phyloP scores from a whole-genome alignment of 495 filamentous ascomycete species.

The Amorphotheca resinae region DNA sequence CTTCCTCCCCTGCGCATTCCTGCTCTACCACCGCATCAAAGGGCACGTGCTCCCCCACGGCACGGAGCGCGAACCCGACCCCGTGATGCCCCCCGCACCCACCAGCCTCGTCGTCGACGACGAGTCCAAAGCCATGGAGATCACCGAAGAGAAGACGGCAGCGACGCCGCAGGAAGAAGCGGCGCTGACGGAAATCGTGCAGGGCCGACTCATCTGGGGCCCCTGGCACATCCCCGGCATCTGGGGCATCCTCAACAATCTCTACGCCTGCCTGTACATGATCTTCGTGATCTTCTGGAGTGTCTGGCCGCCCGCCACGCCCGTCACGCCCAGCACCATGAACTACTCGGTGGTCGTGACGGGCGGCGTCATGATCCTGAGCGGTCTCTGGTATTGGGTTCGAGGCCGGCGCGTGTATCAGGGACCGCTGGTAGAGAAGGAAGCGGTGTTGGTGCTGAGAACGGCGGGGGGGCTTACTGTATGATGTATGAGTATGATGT shows the following conservation, averaged over 20 bases:
- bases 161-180: background rate
- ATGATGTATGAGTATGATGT: too few species aligned
- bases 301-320: slow-evolving; percentile 25
- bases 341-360: slow-evolving; percentile 39
- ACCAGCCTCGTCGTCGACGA: background rate
- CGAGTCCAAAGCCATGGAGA: background rate
- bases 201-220: slow-evolving; percentile 31
- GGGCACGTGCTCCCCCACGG: background rate
- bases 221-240: slow-evolving; percentile 35
- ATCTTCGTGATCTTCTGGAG: slow-evolving; percentile 16
- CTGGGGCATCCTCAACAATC: slow-evolving; percentile 32
- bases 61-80: background rate
- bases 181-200: slow-evolving; percentile 1
- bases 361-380: slow-evolving; percentile 29
- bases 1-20: slow-evolving; percentile 27
- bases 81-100: background rate
- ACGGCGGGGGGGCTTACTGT: too few species aligned
- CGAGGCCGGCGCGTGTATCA: slow-evolving; percentile 27
- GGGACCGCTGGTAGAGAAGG: slow-evolving; percentile 23
- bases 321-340: slow-evolving; percentile 32
- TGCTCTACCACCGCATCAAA: slow-evolving; percentile 21
- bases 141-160: background rate
- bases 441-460: slow-evolving; percentile 4
- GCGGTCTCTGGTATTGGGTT: slow-evolving; percentile 29
- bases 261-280: slow-evolving; percentile 34